These are phyloP conservation scores for Canavalia gladiata DNA, from an alignment of 306 rosid genomes.

Conservation along the genomic window DNA sequence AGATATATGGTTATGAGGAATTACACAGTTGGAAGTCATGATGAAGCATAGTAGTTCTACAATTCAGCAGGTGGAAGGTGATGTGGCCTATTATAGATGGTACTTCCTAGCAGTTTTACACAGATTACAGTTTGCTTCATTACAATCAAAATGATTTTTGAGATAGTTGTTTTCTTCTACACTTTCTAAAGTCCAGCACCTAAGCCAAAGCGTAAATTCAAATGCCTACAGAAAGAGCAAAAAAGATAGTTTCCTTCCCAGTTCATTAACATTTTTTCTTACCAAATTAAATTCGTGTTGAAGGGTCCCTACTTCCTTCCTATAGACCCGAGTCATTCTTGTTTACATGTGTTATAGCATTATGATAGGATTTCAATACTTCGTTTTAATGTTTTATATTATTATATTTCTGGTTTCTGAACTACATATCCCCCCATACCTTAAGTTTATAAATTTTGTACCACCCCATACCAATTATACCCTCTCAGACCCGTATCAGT, in stretches of 20 bases:
- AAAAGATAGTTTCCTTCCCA: neutral
- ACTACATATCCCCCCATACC: neutral
- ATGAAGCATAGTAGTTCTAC: neutral
- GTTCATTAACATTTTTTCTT: neutral
- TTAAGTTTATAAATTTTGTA: neutral
- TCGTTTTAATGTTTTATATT: neutral
- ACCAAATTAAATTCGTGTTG: neutral
- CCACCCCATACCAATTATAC: neutral
- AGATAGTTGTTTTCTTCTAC: neutral
- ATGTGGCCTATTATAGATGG: neutral
- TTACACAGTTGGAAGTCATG: neutral
- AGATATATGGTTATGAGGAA: neutral
- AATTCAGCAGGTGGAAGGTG: neutral
- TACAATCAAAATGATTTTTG: neutral
- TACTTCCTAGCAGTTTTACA: neutral
- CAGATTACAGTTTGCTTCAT: neutral
- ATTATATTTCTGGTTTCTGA: neutral
- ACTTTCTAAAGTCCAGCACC: conserved; percentile 1
- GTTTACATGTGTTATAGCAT: neutral
- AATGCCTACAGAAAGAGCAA: conserved; percentile 11
- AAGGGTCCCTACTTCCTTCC: neutral
- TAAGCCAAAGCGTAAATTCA: neutral
- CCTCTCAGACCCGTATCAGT: neutral
- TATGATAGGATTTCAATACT: neutral
- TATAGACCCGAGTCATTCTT: neutral